A percentile compares a stretch with the other conserved stretches of the same genome.
These are phyloP conservation scores for Scorias spongiosa DNA, from an alignment of 2,329 filamentous ascomycete genomes.

Conservation along the genomic window DNA sequence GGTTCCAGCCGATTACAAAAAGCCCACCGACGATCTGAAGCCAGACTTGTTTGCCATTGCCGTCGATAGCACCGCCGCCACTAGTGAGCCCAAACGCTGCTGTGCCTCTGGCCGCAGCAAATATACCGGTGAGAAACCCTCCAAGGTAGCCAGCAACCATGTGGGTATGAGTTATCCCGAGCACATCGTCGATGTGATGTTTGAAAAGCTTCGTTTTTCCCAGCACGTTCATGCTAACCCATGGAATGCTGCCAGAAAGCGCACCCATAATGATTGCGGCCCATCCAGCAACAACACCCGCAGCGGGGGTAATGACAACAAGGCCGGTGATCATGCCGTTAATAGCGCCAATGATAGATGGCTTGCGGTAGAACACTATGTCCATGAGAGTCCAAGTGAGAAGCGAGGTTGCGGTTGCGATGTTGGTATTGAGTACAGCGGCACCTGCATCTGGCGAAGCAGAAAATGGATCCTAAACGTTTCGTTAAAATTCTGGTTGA, in stretches of 20 bases:
- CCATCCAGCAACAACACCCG: slow-evolving; percentile 37
- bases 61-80: slow-evolving; percentile 34
- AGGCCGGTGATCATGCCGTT: slow-evolving; percentile 39
- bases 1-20: slow-evolving; percentile 36
- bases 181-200: slow-evolving; percentile 39
- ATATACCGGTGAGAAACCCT: slow-evolving; percentile 32
- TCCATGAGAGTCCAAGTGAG: slow-evolving; percentile 33
- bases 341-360: slow-evolving; percentile 35
- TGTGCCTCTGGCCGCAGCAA: slow-evolving; percentile 32
- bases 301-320: slow-evolving; percentile 37
- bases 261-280: slow-evolving; percentile 34
- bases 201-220: slow-evolving; percentile 41
- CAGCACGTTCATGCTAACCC: slow-evolving; percentile 35
- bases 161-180: slow-evolving; percentile 36
- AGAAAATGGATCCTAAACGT: slow-evolving; percentile 29
- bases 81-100: slow-evolving; percentile 32
- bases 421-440: slow-evolving; percentile 37
- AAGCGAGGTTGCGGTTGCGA: slow-evolving; percentile 33
- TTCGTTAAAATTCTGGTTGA: no score
- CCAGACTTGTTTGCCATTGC: slow-evolving; percentile 36
- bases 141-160: slow-evolving; percentile 32
- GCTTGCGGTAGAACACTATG: slow-evolving; percentile 32
- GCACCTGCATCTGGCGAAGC: slow-evolving; percentile 35
- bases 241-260: slow-evolving; percentile 31
- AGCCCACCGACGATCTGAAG: slow-evolving; percentile 34